Conservation (phyloP, 169 alveolate genomes). For the Eimeria falciformis region DNA sequence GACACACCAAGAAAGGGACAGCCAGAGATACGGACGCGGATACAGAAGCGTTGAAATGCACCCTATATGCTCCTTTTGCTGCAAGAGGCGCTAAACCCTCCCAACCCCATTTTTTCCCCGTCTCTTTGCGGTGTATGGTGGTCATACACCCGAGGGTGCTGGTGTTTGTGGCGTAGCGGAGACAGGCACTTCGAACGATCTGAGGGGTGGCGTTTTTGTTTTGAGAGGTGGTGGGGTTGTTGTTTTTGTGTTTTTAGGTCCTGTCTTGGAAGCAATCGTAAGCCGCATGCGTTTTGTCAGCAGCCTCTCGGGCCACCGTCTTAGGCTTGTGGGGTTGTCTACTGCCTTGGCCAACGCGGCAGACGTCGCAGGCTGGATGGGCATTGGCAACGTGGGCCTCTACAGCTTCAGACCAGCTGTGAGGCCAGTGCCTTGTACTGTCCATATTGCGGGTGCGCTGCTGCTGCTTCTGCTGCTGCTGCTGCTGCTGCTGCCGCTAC, state of each 20-base stretch:
- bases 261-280: constrained; percentile 98
- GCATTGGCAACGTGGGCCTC: constrained; percentile 95
- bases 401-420: constrained; percentile 98
- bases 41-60: too few species aligned
- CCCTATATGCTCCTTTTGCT: background rate
- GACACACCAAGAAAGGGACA: too few species aligned
- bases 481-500: too few species aligned
- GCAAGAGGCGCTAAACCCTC: background rate
- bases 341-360: constrained; percentile 99
- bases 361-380: constrained; percentile 98
- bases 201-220: background rate
- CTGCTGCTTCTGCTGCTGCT: too few species aligned
- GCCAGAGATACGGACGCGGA: too few species aligned
- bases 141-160: background rate
- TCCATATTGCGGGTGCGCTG: constrained; percentile 96
- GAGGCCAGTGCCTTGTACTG: constrained; percentile 98
- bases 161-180: background rate
- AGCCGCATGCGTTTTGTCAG: constrained; percentile 97
- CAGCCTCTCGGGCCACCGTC: constrained; percentile 88
- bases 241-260: constrained; percentile 90
- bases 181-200: too few species aligned
- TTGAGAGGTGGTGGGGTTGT: background rate
- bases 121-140: background rate
- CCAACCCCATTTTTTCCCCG: background rate
- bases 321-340: constrained; percentile 97